These are phyloP conservation scores for Cryphonectria japonica DNA, from an alignment of 2,329 filamentous ascomycete species.

Conservation along the genomic window DNA sequence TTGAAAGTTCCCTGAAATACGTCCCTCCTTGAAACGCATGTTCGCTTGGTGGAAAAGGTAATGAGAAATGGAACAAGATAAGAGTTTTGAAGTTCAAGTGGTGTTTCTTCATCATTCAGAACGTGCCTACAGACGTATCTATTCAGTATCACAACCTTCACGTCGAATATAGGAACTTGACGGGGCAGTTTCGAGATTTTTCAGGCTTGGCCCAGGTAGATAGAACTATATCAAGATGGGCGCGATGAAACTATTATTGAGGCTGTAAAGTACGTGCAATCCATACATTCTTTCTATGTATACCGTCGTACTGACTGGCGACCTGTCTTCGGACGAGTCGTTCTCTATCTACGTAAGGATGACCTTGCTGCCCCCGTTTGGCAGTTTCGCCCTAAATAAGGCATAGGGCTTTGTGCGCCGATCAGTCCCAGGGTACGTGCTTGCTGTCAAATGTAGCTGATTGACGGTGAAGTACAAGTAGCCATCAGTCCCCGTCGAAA, in stretches of 20 bases:
- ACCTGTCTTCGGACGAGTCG: background rate
- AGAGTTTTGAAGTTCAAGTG: too few species aligned
- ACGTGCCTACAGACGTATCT: too few species aligned
- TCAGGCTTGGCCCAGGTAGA: too few species aligned
- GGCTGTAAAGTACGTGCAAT: background rate
- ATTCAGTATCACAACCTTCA: too few species aligned
- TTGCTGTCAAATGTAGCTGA: slow-evolving; percentile 42
- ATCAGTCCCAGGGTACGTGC: slow-evolving; percentile 30
- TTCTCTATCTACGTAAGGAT: background rate
- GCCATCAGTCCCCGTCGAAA: slow-evolving; percentile 47
- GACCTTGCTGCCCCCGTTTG: slow-evolving; percentile 34
- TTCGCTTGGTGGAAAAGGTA: too few species aligned
- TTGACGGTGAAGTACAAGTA: slow-evolving; percentile 59
- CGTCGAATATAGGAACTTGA: too few species aligned
- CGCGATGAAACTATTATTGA: background rate
- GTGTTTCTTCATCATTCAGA: too few species aligned
- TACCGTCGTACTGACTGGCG: background rate
- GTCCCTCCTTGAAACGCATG: too few species aligned
- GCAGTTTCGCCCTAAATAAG: slow-evolving; percentile 34
- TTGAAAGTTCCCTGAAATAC: too few species aligned
- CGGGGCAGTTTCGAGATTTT: too few species aligned
- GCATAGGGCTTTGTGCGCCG: slow-evolving; percentile 33
- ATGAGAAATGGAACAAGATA: too few species aligned
- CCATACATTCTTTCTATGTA: background rate
- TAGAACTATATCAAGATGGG: background rate